Conservation (phyloP, 176 grass and related monocot species). For the Zoysia japonica region DNA sequence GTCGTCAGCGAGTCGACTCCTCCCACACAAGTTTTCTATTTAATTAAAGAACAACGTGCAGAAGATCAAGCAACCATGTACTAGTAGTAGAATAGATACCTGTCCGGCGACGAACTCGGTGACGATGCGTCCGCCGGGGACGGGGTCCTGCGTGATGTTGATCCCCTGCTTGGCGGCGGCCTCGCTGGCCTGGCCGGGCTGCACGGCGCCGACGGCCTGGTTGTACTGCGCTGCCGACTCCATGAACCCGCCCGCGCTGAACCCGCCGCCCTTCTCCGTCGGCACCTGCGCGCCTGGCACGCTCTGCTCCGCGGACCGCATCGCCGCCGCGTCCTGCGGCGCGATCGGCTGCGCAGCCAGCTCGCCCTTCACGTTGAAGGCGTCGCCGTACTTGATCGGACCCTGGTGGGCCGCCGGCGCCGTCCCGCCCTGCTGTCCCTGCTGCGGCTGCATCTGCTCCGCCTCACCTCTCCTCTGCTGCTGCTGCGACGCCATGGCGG, state of each 20-base stretch:
- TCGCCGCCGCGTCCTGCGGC: slow-evolving; percentile 57
- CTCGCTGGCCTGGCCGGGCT: slow-evolving; percentile 51
- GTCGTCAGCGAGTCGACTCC: neutral
- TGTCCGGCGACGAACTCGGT: slow-evolving; percentile 66
- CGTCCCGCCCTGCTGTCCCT: neutral
- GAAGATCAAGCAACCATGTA: too few relatives aligned
- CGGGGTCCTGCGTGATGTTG: slow-evolving; percentile 48
- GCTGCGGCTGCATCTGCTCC: neutral
- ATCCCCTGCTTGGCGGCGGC: slow-evolving; percentile 41
- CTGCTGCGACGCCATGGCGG: neutral
- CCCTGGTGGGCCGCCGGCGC: slow-evolving; percentile 3
- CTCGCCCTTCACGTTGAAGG: slow-evolving; percentile 53
- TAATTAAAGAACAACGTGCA: too few relatives aligned
- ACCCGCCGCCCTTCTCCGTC: slow-evolving; percentile 39
- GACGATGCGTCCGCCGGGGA: slow-evolving; percentile 57
- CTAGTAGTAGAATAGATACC: neutral
- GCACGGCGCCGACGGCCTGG: slow-evolving; percentile 51
- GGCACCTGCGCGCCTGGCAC: slow-evolving; percentile 45
- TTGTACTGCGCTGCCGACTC: slow-evolving; percentile 57
- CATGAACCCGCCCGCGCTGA: slow-evolving; percentile 59
- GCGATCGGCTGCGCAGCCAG: slow-evolving; percentile 52
- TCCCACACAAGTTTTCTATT: neutral
- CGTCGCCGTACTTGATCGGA: slow-evolving; percentile 61
- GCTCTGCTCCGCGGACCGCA: slow-evolving; percentile 54
- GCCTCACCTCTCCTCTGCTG: neutral